Evolutionary conservation across 345 rosid species (phyloP).

Genomic region (Theobroma cacao): DNA sequence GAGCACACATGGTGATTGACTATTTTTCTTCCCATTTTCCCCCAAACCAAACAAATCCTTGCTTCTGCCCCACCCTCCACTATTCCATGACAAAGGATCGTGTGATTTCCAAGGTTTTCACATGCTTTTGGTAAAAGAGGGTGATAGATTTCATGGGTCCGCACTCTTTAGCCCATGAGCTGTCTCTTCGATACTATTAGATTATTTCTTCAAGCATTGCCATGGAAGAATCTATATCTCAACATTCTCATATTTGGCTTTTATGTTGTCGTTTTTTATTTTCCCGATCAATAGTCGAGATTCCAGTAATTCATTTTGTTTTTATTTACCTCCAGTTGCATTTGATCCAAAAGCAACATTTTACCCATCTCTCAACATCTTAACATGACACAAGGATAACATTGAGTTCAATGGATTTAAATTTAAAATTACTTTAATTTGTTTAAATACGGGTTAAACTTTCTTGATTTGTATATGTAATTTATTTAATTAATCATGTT

Average conservation of each 20-base stretch:
- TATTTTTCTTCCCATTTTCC: background rate
- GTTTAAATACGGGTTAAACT: too few relatives aligned
- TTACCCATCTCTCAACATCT: too few relatives aligned
- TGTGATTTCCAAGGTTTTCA: background rate
- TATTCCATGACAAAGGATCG: background rate
- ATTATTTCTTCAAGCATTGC: background rate
- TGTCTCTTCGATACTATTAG: background rate
- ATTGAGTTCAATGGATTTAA: too few relatives aligned
- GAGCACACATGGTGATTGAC: background rate
- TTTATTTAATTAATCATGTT: too few relatives aligned
- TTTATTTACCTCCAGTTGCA: too few relatives aligned
- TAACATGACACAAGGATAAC: too few relatives aligned
- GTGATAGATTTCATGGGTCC: background rate
- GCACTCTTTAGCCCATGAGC: background rate
- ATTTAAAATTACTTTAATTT: too few relatives aligned
- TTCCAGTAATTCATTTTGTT: too few relatives aligned
- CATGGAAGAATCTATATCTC: background rate
- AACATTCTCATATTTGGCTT: background rate
- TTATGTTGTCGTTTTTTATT: background rate
- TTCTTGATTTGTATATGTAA: too few relatives aligned
- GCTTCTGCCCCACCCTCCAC: background rate
- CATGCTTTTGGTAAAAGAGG: background rate
- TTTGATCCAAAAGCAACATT: too few relatives aligned
- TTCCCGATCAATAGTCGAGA: background rate
- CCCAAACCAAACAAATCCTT: too few relatives aligned